Percentiles rank a stretch among this genome's conserved stretches.
Evolutionary conservation across 2,329 filamentous ascomycete genomes (phyloP).

Genomic region (Ilyonectria sp.): DNA sequence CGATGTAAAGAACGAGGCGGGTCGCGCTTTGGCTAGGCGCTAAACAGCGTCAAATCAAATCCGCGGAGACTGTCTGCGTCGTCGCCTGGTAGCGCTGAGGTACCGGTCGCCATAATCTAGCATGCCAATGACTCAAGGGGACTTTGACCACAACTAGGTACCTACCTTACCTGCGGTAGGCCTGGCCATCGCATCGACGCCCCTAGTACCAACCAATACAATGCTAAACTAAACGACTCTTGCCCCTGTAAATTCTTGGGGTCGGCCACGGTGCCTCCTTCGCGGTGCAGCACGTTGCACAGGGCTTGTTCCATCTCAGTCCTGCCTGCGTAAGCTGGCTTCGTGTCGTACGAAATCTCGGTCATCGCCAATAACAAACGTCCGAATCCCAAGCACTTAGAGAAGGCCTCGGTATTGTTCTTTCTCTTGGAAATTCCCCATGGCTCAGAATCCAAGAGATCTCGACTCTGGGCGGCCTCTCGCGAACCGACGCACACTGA

Average conservation of each 20-base stretch:
- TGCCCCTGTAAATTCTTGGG: conserved; percentile 7
- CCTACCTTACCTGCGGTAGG: not conserved
- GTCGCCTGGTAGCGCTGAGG: conserved; percentile 6
- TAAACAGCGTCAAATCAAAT: conserved; percentile 13
- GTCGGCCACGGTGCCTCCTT: not conserved
- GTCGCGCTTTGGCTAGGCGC: not conserved
- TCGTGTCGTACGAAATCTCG: not conserved
- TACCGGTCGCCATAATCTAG: conserved; percentile 19
- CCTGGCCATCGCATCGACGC: conserved; percentile 14
- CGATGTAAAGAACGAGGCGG: not conserved
- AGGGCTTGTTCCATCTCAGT: not conserved
- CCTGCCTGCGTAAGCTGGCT: not conserved
- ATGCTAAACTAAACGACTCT: conserved; percentile 19
- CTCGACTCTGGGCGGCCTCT: conserved; percentile 41
- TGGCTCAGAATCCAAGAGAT: conserved; percentile 7
- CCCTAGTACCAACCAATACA: conserved; percentile 2
- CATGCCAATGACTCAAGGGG: conserved; percentile 2
- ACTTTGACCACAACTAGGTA: not conserved
- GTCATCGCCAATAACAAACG: not conserved
- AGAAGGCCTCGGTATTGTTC: not conserved
- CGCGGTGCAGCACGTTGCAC: not conserved
- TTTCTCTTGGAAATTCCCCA: not conserved
- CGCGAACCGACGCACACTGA: conserved; percentile 30
- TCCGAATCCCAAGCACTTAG: not conserved
- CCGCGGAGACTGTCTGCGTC: not conserved